Percentiles rank a stretch among this genome's conserved stretches.
Conservation (phyloP, 2,329 filamentous ascomycete genomes). For the Exophiala mesophila region DNA sequence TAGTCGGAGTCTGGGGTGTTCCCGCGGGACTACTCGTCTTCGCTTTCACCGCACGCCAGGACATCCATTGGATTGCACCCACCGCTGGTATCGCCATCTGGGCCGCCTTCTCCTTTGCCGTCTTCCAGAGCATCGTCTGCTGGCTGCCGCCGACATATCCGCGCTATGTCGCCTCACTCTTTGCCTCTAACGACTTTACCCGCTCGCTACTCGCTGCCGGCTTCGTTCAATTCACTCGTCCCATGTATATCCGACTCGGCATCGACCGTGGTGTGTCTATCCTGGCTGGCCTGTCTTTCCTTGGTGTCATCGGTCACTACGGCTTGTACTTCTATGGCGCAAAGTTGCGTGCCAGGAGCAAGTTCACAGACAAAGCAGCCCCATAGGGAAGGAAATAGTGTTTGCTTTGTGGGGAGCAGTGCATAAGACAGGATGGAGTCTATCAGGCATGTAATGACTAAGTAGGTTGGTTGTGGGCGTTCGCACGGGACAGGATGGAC, state of each 20-base stretch:
- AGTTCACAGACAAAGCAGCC: conserved; percentile 19
- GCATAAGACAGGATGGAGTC: too few relatives aligned
- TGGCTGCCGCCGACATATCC: conserved; percentile 26
- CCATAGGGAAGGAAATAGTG: too few relatives aligned
- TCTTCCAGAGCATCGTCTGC: conserved; percentile 28
- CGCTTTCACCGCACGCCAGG: conserved; percentile 51
- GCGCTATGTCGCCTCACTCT: conserved; percentile 25
- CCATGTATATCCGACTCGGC: conserved; percentile 33
- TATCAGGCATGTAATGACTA: too few relatives aligned
- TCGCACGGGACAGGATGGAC: too few relatives aligned
- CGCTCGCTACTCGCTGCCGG: conserved; percentile 31
- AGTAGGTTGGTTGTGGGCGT: too few relatives aligned
- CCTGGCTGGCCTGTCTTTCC: conserved; percentile 32
- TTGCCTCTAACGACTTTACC: conserved; percentile 28
- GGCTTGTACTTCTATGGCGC: conserved; percentile 16
- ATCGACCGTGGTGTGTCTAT: conserved; percentile 30
- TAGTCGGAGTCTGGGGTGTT: conserved; percentile 34
- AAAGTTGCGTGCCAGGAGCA: conserved; percentile 13
- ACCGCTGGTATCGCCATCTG: conserved; percentile 22
- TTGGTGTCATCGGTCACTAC: conserved; percentile 20
- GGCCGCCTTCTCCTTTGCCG: conserved; percentile 21
- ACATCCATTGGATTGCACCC: conserved; percentile 44
- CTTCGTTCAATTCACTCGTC: conserved; percentile 33
- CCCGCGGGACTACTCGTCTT: conserved; percentile 19
- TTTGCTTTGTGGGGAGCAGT: too few relatives aligned